A percentile compares a stretch with the other conserved stretches of the same genome.
These are phyloP conservation scores for Sarocladium brachiariae DNA, from an alignment of 2,329 filamentous ascomycete species.

Conservation along the genomic window DNA sequence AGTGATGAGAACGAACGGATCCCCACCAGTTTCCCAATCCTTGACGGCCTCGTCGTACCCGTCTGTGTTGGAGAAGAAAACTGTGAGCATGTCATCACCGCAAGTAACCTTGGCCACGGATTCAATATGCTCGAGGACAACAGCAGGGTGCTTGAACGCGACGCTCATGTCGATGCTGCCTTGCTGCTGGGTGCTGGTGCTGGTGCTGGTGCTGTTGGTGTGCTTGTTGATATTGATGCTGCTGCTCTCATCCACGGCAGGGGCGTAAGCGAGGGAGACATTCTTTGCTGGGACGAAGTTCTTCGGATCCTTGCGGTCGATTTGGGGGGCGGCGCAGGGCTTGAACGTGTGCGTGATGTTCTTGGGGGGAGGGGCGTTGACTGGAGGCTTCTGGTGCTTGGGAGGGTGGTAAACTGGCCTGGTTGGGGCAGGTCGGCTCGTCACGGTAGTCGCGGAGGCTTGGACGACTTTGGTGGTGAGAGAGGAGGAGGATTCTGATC, in stretches of 20 bases:
- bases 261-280: neutral
- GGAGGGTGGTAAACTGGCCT: neutral
- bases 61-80: neutral
- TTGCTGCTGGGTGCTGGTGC: neutral
- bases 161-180: slow-evolving; percentile 4
- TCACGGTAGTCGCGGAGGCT: neutral
- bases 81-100: neutral
- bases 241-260: neutral
- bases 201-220: neutral
- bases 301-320: neutral
- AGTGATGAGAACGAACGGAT: slow-evolving; percentile 1
- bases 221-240: neutral
- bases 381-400: neutral
- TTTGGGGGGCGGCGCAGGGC: neutral
- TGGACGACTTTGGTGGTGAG: neutral
- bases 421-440: neutral
- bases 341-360: slow-evolving; percentile 3
- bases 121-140: slow-evolving; percentile 1
- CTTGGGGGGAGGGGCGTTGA: neutral
- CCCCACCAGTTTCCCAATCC: neutral
- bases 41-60: slow-evolving; percentile 1
- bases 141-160: slow-evolving; percentile 1
- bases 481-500: neutral
- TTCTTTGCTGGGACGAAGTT: slow-evolving; percentile 1
- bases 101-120: neutral